A percentile compares a stretch with the other conserved stretches of the same genome.
Evolutionary conservation across 768 basidiomycete genomes (phyloP).

Genomic region (Naganishia randhawae): DNA sequence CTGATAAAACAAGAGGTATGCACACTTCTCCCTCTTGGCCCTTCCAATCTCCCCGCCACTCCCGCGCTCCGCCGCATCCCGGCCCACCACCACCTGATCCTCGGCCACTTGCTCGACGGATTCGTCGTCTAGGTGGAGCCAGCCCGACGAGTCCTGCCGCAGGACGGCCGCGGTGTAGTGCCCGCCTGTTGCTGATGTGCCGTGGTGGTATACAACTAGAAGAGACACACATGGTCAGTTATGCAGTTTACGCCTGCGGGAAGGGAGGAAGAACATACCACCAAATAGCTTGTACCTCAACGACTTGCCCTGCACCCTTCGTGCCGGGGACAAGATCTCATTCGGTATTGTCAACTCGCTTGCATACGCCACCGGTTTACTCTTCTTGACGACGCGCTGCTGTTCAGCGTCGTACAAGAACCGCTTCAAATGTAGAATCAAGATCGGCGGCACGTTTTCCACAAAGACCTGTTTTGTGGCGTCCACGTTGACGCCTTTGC

Average conservation of each 20-base stretch:
- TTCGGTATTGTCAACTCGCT: constrained; percentile 70
- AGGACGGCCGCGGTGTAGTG: constrained; percentile 92
- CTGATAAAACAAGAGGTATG: constrained; percentile 83
- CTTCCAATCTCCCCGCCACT: constrained; percentile 43
- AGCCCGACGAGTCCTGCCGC: constrained; percentile 62
- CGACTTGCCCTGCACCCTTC: constrained; percentile 53
- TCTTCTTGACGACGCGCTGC: constrained; percentile 77
- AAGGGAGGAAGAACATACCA: constrained; percentile 56
- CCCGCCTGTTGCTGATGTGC: constrained; percentile 80
- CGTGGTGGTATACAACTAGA: constrained; percentile 87
- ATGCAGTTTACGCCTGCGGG: neutral
- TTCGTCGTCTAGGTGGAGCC: constrained; percentile 94
- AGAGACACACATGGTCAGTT: neutral
- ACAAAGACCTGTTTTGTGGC: constrained; percentile 71
- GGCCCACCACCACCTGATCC: constrained; percentile 52
- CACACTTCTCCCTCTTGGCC: constrained; percentile 64
- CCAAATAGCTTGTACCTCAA: constrained; percentile 77
- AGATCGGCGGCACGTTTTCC: constrained; percentile 74
- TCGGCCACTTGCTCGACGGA: constrained; percentile 66
- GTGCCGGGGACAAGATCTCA: constrained; percentile 64
- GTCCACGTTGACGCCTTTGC: constrained; percentile 62
- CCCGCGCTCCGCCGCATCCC: constrained; percentile 64
- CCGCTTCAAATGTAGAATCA: constrained; percentile 84
- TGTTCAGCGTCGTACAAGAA: constrained; percentile 77
- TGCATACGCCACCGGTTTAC: constrained; percentile 73